Evolutionary conservation across 139 green algal genomes (phyloP), one percentile per base, ranked within the genome.

Genomic region (Axilococcus clingmanii): DNA sequence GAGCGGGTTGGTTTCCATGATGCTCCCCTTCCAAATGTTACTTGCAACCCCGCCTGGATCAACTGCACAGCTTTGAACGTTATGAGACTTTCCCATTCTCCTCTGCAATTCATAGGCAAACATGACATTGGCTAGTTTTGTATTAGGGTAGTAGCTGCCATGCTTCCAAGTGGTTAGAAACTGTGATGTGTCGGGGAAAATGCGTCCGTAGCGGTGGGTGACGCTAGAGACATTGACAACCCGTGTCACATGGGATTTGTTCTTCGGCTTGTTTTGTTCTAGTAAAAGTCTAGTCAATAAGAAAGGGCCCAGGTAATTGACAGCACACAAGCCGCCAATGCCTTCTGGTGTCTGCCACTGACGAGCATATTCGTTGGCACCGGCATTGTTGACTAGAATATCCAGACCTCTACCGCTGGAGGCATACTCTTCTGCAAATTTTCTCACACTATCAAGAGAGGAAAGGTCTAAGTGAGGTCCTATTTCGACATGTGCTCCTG

Each of bases 1-100:
- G 3, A 71, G 56, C 12, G 66, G 64, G 24, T 55, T 57, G 25
- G 38, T 52, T 47, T 82, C 72, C 38, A 60, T 57, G 16, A 65
- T 69, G 28, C 45, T 36, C 34, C n/a, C 61, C 36, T 52, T 71
- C 60, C 72, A 91, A 44, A 91, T 87, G 58, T 71, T 68, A 12
- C 69, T 81, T 5, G 45, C 48, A 27, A 89, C 80, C 5, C 68
- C 69, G 15, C 82, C 82, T 0, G 82, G 82, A 61, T 91, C 82
- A 12, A 78, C 70, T 20, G 70, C 63, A 44, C 59, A 68, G 3
- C 68, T 65, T 60, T 72, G 64, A 11, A 81, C 35, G n/a, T 69
- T 69, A 15, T 40, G 38, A 38, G 9, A 38, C 2, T 22, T 22
- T 1, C 56, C 69, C 27, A 75, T 33, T 3, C 59, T 52, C 17